Evolutionary conservation across 228 moss, liverwort and hornwort genomes (phyloP).

Genomic region (Sphagnum magellanicum): DNA sequence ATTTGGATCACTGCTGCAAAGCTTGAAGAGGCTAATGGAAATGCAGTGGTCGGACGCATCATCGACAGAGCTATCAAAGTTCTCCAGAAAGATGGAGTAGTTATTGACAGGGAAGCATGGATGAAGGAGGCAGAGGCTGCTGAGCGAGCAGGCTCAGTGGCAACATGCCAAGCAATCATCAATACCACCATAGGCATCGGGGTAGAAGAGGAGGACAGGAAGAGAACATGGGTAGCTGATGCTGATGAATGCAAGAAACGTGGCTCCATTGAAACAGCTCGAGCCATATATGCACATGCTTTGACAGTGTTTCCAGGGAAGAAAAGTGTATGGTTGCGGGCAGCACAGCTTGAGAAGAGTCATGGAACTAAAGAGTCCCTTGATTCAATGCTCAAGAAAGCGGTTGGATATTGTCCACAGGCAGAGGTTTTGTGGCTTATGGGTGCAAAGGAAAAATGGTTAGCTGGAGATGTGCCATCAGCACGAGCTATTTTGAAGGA

Average conservation of each 20-base stretch:
- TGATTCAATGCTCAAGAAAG: slow-evolving; percentile 79
- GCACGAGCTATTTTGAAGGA: slow-evolving; percentile 85
- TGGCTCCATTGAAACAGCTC: slow-evolving; percentile 89
- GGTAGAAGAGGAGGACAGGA: slow-evolving; percentile 92
- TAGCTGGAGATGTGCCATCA: slow-evolving; percentile 85
- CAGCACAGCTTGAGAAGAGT: slow-evolving; percentile 92
- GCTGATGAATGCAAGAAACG: slow-evolving; percentile 92
- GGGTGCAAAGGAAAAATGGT: slow-evolving; percentile 98
- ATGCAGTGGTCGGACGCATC: slow-evolving; percentile 49
- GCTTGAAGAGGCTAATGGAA: slow-evolving; percentile 85
- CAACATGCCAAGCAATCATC: slow-evolving; percentile 77
- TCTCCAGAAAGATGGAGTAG: slow-evolving; percentile 72
- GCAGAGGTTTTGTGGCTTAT: slow-evolving; percentile 95
- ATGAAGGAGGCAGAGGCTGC: slow-evolving; percentile 98
- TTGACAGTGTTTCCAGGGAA: slow-evolving; percentile 79
- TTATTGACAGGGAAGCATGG: slow-evolving; percentile 95
- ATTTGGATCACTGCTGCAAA: slow-evolving; percentile 98
- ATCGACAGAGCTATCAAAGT: slow-evolving; percentile 73
- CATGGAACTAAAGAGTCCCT: slow-evolving; percentile 79
- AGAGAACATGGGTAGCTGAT: slow-evolving; percentile 96
- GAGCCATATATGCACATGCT: slow-evolving; percentile 84
- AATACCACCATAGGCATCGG: slow-evolving; percentile 80
- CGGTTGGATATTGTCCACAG: slow-evolving; percentile 90
- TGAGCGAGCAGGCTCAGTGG: slow-evolving; percentile 82
- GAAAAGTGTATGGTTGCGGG: slow-evolving; percentile 90